These are phyloP conservation scores for Candida jianshihensis DNA, from an alignment of 805 yeast species.

Conservation along the genomic window DNA sequence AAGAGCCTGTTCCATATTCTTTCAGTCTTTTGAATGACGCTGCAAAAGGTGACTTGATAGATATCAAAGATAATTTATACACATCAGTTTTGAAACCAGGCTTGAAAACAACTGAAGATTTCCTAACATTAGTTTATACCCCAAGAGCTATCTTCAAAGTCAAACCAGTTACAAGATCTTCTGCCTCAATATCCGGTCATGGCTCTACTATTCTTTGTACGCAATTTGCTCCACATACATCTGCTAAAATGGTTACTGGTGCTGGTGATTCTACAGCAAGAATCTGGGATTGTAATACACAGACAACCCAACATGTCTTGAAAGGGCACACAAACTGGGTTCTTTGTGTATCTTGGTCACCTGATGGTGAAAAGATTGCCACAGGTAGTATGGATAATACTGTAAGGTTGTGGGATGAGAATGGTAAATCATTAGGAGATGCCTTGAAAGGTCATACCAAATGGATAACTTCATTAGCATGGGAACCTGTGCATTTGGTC, in stretches of 20 bases:
- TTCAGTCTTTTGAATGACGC: conserved; percentile 59
- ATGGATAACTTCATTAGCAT: conserved; percentile 82
- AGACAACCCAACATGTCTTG: conserved; percentile 78
- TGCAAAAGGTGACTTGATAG: conserved; percentile 43
- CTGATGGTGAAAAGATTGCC: conserved; percentile 85
- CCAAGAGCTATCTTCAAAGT: conserved; percentile 96
- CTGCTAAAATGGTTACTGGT: conserved; percentile 85
- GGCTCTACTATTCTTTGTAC: conserved; percentile 89
- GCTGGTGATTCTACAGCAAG: conserved; percentile 96
- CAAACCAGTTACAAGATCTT: conserved; percentile 80
- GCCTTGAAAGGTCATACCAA: conserved; percentile 77
- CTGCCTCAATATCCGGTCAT: conserved; percentile 92
- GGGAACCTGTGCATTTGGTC: conserved; percentile 91
- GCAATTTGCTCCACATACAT: conserved; percentile 87
- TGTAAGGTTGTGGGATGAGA: conserved; percentile 76
- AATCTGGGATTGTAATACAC: conserved; percentile 94
- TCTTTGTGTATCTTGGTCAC: conserved; percentile 83
- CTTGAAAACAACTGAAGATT: conserved; percentile 85
- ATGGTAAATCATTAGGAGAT: conserved; percentile 69
- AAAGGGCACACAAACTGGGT: conserved; percentile 93
- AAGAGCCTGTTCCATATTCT: conserved; percentile 77
- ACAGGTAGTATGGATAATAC: conserved; percentile 96
- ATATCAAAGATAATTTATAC: conserved; percentile 73
- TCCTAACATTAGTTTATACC: conserved; percentile 81
- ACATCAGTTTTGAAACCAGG: conserved; percentile 81